Percentiles rank a stretch among this genome's conserved stretches.
phyloP scores from a whole-genome alignment of 805 yeast genomes.

The Vanderwaltozyma polyspora region DNA sequence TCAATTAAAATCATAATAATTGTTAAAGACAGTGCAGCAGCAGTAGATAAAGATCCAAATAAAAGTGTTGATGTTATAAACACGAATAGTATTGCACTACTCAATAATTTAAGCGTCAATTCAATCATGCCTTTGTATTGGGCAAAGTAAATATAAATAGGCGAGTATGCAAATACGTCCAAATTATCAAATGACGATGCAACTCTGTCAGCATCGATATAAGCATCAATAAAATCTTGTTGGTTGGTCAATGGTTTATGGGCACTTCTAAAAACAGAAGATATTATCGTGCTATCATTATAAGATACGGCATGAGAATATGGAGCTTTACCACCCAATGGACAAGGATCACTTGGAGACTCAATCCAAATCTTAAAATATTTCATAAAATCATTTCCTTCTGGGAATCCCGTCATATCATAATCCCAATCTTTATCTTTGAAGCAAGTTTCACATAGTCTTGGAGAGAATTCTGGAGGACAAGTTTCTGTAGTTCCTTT shows the following conservation, averaged over 20 bases:
- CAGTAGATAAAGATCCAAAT: conserved; percentile 56
- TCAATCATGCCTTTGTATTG: conserved; percentile 62
- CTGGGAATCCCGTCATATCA: conserved; percentile 76
- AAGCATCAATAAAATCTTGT: conserved; percentile 71
- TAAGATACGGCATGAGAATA: conserved; percentile 50
- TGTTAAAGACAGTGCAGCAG: conserved; percentile 44
- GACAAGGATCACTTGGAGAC: conserved; percentile 80
- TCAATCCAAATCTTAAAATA: conserved; percentile 75
- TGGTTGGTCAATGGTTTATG: conserved; percentile 77
- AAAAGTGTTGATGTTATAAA: conserved; percentile 42
- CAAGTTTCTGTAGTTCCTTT: conserved; percentile 52
- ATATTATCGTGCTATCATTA: conserved; percentile 32
- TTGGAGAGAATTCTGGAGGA: conserved; percentile 43
- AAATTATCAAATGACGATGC: conserved; percentile 45
- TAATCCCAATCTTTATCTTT: conserved; percentile 53
- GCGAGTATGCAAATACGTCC: conserved; percentile 79
- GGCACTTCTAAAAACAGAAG: conserved; percentile 68
- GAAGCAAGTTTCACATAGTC: conserved; percentile 67
- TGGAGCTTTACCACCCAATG: conserved; percentile 92
- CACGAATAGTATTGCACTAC: conserved; percentile 41
- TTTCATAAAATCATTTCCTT: conserved; percentile 55
- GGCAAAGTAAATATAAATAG: conserved; percentile 85
- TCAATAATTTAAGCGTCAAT: conserved; percentile 45
- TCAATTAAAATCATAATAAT: conserved; percentile 56
- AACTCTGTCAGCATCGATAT: conserved; percentile 58